Evolutionary conservation across 371 early-diverging fungal genomes (phyloP), one percentile per base, ranked within the genome.

Genomic region (Lichtheimia ramosa): DNA sequence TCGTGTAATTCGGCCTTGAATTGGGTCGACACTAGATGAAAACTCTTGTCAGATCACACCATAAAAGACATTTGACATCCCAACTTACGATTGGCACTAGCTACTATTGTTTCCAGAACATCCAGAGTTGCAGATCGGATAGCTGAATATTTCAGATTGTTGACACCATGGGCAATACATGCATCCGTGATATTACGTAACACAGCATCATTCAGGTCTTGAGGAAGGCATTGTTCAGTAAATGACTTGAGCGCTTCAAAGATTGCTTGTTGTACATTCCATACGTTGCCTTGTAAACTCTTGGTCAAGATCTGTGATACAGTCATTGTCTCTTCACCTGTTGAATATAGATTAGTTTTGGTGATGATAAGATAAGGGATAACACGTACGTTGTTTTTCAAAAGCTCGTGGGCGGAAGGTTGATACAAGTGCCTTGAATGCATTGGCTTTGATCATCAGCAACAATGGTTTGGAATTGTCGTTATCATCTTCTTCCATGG

Each of bases 241-340:
- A 89, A 77, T 15, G 63, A 69, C 8, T 81, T 70, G 2, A 89
- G 51, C 12, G 87, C 75, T 15, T 88, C 86, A 40, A 92, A 58
- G 14, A 87, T 77, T 6, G 86, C 81, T 10, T 83, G 49, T 15
- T 85, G 81, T 1, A 92, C 85, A 61, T 91, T 93, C 94, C 92
- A 92, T 5, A 89, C 81, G 27, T 85, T 84, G 3, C 81, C 81
- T 5, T 72, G 65, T 14, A 84, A 56, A 51, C 71, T 63, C 59
- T 54, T 57, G 14, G 77, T 72, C 25, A 90, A 64, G 8, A 82
- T 66, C 0, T 68, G 56, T 6, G 69, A 59, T 0, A 87, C 24
- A 3, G 42, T 2, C 1, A 59, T 52, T 1, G 70, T 72, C 53
- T 84, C 74, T 51, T 75, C 71, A 14, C 54, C 75, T 66, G 65